Evolutionary conservation across 805 yeast species (phyloP), one percentile per base, ranked within the genome.

Genomic region (Metschnikowia chrysomelidarum): DNA sequence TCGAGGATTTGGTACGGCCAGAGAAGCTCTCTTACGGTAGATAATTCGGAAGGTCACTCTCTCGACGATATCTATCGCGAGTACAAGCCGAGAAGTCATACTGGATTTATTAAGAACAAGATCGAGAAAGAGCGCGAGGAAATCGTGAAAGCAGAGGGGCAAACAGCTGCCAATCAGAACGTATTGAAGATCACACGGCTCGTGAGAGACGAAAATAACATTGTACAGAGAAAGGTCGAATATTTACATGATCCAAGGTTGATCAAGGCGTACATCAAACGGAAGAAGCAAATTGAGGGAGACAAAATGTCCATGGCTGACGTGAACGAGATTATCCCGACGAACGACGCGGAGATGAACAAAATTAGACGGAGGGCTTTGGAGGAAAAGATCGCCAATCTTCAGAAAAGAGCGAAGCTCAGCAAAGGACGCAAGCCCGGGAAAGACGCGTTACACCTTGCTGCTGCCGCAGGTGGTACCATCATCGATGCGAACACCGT

Each of bases 1-100:
- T 71, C 76, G 23, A 74, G 87, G 35, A 88, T 89, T 18, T 93
- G 98, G 98, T 82, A 84, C 50, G 77, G 82, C 6, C 98, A 91
- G 56, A 76, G 80, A 32, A 69, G 73, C 40, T 71, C 80, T 8
- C 64, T 89, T 34, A 53, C 55, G 5, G 66, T 54, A 19, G 65
- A 55, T 29, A 49, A 49, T 19, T 56, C 62, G 30, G 65, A 61
- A 7, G 71, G 62, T 7, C 69, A 64, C 33, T 66, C 64, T 22
- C 60, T 64, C 12, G 52, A 60, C 32, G 49, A 56, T 30, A 52
- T 67, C 21, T 67, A 64, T 45, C 49, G 58, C 16, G 67, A 65
- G 49, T 67, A 67, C 38, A 54, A 53, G 31, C 71, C 73, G 2
- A 34, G 54, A 12, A 50, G 59, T 34, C 71, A 66, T 44, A 37